A percentile compares a stretch with the other conserved stretches of the same genome.
These are phyloP conservation scores for Paramecium tetraurelia DNA, from an alignment of 73 alveolate genomes.

Conservation along the genomic window DNA sequence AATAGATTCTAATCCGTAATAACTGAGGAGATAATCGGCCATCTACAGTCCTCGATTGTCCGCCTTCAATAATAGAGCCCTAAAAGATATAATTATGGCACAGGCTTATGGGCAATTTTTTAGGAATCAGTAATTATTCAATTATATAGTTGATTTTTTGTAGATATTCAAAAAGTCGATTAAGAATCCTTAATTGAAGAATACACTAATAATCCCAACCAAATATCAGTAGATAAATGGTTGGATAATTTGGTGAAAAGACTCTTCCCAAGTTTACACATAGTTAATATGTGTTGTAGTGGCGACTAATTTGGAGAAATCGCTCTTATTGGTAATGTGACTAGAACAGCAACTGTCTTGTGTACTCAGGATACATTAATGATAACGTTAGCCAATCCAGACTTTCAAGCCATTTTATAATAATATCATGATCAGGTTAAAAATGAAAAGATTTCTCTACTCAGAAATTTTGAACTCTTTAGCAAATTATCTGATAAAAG, in stretches of 20 bases:
- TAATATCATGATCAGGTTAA: background rate
- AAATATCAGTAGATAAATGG: background rate
- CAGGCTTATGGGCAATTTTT: conserved; percentile 5
- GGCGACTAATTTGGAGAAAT: conserved; percentile 38
- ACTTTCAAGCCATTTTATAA: conserved; percentile 2
- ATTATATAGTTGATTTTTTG: background rate
- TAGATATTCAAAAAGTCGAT: conserved; percentile 33
- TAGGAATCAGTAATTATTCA: conserved; percentile 39
- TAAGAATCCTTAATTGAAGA: conserved; percentile 14
- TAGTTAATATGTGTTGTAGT: background rate
- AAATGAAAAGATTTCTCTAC: background rate
- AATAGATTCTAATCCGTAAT: background rate
- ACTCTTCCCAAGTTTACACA: background rate
- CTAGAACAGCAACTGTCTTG: conserved; percentile 39
- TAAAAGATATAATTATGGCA: background rate
- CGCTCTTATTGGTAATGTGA: background rate
- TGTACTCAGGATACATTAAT: background rate
- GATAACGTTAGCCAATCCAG: conserved; percentile 11
- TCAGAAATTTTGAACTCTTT: background rate
- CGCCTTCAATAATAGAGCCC: background rate
- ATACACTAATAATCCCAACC: background rate
- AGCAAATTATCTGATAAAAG: background rate
- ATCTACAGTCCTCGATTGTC: background rate
- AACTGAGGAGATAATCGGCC: background rate
- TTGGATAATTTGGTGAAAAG: background rate